A percentile compares a stretch with the other conserved stretches of the same genome.
phyloP scores from a whole-genome alignment of 306 rosid species.

The Sesbania bispinosa region DNA sequence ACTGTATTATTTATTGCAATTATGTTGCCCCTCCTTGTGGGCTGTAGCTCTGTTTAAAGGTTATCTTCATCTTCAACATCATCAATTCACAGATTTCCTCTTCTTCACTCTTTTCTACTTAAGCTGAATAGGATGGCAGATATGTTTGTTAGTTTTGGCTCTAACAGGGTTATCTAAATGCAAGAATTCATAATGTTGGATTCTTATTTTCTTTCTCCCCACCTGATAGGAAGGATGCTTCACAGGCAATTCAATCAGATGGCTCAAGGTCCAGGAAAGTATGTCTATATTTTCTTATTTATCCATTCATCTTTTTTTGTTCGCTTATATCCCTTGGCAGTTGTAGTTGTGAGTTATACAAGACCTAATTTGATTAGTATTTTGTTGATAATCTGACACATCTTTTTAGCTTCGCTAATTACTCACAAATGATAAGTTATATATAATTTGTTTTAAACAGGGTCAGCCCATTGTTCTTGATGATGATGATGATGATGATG shows the following conservation, averaged over 20 bases:
- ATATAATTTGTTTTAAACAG: slow-evolving; percentile 37
- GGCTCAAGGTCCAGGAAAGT: slow-evolving; percentile 58
- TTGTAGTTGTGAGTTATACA: slow-evolving; percentile 6
- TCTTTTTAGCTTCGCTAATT: slow-evolving; percentile 13
- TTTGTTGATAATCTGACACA: slow-evolving; percentile 4
- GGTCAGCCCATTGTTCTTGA: slow-evolving; percentile 63
- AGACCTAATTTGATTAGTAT: slow-evolving; percentile 9
- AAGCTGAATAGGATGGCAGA: slow-evolving; percentile 1
- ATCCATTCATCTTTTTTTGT: not conserved
- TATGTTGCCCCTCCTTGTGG: not conserved
- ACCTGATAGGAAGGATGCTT: slow-evolving; percentile 47
- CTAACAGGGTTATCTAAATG: slow-evolving; percentile 18
- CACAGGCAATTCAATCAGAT: slow-evolving; percentile 31
- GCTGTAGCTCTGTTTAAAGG: not conserved
- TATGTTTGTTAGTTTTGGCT: slow-evolving; percentile 16
- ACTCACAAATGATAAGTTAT: not conserved
- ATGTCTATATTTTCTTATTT: slow-evolving; percentile 3
- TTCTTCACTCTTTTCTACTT: slow-evolving; percentile 6
- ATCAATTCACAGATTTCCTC: not conserved
- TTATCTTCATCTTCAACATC: slow-evolving; percentile 10
- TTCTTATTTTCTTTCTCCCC: slow-evolving; percentile 11
- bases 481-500: slow-evolving; percentile 68
- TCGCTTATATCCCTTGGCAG: not conserved
- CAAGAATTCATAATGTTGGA: slow-evolving; percentile 5
- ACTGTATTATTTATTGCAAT: slow-evolving; percentile 14